phyloP scores from a whole-genome alignment of 2,329 filamentous ascomycete genomes.

The Neurospora sp. region DNA sequence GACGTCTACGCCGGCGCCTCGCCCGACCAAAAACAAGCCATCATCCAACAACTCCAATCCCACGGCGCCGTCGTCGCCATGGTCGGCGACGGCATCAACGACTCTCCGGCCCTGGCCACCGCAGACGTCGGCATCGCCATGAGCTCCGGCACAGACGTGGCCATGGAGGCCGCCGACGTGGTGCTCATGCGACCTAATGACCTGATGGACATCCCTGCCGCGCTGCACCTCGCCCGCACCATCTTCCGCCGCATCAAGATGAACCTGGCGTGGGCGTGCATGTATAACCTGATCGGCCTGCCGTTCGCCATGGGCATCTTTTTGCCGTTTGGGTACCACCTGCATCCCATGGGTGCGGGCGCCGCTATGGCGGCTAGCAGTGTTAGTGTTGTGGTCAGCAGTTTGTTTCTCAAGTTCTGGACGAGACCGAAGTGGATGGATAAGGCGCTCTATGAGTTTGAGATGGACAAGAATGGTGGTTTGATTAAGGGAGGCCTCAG shows the following conservation, averaged over 20 bases:
- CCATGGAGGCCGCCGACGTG: constrained; percentile 93
- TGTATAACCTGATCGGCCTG: constrained; percentile 85
- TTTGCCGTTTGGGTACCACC: constrained; percentile 74
- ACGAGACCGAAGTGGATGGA: constrained; percentile 79
- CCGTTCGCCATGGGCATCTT: constrained; percentile 97
- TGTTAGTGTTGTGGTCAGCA: constrained; percentile 81
- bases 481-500: constrained; percentile 46
- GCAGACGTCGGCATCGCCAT: constrained; percentile 91
- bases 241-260: constrained; percentile 92
- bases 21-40: constrained; percentile 82
- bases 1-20: constrained; percentile 81
- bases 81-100: constrained; percentile 98
- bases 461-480: constrained; percentile 63
- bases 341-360: constrained; percentile 91
- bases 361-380: constrained; percentile 88
- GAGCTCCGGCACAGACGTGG: constrained; percentile 86
- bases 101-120: constrained; percentile 87
- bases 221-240: constrained; percentile 67
- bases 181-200: constrained; percentile 92
- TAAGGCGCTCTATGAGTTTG: constrained; percentile 47
- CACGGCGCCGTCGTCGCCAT: constrained; percentile 70
- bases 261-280: constrained; percentile 85
- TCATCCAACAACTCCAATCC: constrained; percentile 68
- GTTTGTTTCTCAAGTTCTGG: constrained; percentile 81
- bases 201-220: constrained; percentile 84